Conservation (phyloP, 345 rosid genomes). For the Eucalyptus shirleyi region DNA sequence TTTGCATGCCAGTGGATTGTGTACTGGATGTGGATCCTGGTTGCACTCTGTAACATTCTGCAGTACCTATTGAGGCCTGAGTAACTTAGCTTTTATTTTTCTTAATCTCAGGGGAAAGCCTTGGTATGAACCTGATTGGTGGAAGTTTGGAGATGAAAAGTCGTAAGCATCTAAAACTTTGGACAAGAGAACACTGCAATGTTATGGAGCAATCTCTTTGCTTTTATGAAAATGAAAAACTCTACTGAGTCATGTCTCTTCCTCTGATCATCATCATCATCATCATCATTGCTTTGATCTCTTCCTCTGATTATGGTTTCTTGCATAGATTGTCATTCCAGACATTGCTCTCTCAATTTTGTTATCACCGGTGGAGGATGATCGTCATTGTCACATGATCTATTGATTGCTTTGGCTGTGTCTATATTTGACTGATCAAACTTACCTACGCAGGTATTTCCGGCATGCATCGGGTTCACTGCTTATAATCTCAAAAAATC, state of each 20-base stretch:
- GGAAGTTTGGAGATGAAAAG: constrained; percentile 93
- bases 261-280: neutral
- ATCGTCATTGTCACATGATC: neutral
- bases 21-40: neutral
- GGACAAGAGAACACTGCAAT: neutral
- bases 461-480: constrained; percentile 77
- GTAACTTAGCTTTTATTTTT: neutral
- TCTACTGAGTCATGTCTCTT: neutral
- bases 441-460: constrained; percentile 54
- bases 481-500: constrained; percentile 64
- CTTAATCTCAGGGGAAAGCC: constrained; percentile 53
- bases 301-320: neutral
- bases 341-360: neutral
- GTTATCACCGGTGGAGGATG: neutral
- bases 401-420: neutral
- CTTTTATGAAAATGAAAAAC: neutral
- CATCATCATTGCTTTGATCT: neutral
- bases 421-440: neutral
- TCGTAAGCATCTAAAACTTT: constrained; percentile 46
- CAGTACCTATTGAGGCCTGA: neutral
- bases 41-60: neutral
- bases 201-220: neutral
- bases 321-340: neutral
- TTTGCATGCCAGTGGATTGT: neutral
- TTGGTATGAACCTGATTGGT: constrained; percentile 99